Percentiles rank a stretch among this genome's conserved stretches.
Conservation (phyloP, 805 yeast genomes). For the Candida palmyrensis region DNA sequence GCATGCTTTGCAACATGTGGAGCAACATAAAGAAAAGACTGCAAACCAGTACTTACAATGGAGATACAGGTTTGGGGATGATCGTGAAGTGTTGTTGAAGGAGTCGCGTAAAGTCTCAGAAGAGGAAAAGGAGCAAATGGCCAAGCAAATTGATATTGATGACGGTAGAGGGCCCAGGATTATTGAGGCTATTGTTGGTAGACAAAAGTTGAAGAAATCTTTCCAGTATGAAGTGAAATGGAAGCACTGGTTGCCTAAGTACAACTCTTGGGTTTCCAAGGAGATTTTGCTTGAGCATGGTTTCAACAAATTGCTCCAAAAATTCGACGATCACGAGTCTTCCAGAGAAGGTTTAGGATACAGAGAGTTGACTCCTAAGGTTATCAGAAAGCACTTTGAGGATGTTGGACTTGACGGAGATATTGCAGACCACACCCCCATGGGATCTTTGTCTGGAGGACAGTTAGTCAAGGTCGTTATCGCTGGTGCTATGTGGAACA, state of each 20-base stretch:
- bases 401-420: slow-evolving; percentile 97
- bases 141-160: slow-evolving; percentile 67
- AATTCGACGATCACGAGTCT: slow-evolving; percentile 44
- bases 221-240: slow-evolving; percentile 97
- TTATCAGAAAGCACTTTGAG: slow-evolving; percentile 93
- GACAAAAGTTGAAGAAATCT: slow-evolving; percentile 92
- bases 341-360: slow-evolving; percentile 46
- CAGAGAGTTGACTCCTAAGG: slow-evolving; percentile 68
- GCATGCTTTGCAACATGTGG: slow-evolving; percentile 96
- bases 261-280: slow-evolving; percentile 88
- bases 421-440: slow-evolving; percentile 95
- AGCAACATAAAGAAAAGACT: slow-evolving; percentile 94
- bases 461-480: slow-evolving; percentile 97
- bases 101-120: slow-evolving; percentile 85
- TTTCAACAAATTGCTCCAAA: slow-evolving; percentile 38
- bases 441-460: slow-evolving; percentile 97
- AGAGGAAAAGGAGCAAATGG: slow-evolving; percentile 69
- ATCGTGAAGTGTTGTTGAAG: slow-evolving; percentile 90
- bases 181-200: slow-evolving; percentile 92
- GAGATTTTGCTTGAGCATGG: slow-evolving; percentile 71
- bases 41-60: slow-evolving; percentile 97
- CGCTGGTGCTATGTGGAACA: slow-evolving; percentile 99
- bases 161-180: slow-evolving; percentile 88
- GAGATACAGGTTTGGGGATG: slow-evolving; percentile 98
- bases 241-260: slow-evolving; percentile 80